A percentile compares a stretch with the other conserved stretches of the same genome.
Evolutionary conservation across 345 rosid species (phyloP).

Genomic region (Aquilaria sinensis): DNA sequence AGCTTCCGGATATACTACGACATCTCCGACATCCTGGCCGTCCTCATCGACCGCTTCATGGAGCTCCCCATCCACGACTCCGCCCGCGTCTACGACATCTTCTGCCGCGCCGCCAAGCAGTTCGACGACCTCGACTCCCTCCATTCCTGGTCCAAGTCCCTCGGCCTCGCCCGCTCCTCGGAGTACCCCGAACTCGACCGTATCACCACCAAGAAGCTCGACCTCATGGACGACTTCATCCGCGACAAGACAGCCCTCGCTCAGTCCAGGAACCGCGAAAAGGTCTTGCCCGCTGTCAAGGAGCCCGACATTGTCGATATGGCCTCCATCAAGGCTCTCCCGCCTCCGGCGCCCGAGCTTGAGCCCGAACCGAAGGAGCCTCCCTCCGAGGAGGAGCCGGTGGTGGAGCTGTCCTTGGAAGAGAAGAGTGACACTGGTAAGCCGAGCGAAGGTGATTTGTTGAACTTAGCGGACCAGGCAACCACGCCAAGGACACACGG

Average conservation of each 20-base stretch:
- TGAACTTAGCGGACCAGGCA: slow-evolving; percentile 43
- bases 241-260: slow-evolving; percentile 54
- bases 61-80: slow-evolving; percentile 62
- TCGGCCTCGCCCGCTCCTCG: slow-evolving; percentile 59
- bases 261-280: neutral
- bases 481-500: slow-evolving; percentile 31
- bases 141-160: slow-evolving; percentile 64
- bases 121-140: slow-evolving; percentile 62
- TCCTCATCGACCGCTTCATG: slow-evolving; percentile 67
- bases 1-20: slow-evolving; percentile 74
- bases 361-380: neutral
- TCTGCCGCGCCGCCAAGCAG: slow-evolving; percentile 56
- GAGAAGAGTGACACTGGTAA: slow-evolving; percentile 3
- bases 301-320: slow-evolving; percentile 33
- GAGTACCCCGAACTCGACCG: slow-evolving; percentile 81
- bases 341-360: slow-evolving; percentile 31
- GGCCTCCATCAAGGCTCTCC: slow-evolving; percentile 52
- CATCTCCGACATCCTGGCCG: slow-evolving; percentile 47
- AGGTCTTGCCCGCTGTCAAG: slow-evolving; percentile 3
- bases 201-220: slow-evolving; percentile 71
- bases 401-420: slow-evolving; percentile 21
- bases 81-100: slow-evolving; percentile 58
- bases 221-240: slow-evolving; percentile 78
- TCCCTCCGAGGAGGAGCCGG: slow-evolving; percentile 10
- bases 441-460: slow-evolving; percentile 46